Base-by-base conservation (phyloP, 106 monocot species). In the Allium fistulosum region DNA sequence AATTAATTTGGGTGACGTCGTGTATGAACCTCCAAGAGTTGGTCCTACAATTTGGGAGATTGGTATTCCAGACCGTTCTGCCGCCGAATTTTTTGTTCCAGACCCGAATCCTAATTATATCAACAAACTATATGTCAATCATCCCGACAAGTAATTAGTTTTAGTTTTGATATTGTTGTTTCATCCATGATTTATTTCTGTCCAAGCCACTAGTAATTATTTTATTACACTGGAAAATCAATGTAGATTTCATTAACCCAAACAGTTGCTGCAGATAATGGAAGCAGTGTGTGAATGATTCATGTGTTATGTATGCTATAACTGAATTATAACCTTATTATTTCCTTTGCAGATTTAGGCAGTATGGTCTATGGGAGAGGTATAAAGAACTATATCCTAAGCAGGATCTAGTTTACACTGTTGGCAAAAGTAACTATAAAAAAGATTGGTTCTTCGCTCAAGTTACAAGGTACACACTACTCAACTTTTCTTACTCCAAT, bases 361-460 rank as follows among this genome's bases (percentile, higher is more conserved):
- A 90, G 58, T 94, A 87, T 70, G 94, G 94, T 7, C 65, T 90
- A 59, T 94, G 94, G 90, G 85, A 87, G 22, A 87, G 87, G 67
- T 90, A 94, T 47, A 50, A 82, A 8, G 87, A 94, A 15, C 56
- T 90, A 18, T 94, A 94, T 77, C 87, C 90, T 0, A 62, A 82
- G 10, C 48, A 26, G 17, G 90, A 94, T 71, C 78, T 85, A 50
- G 70, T 87, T 16, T 94, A 85, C 52, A 82, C 46, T 0, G 26
- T 87, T 14, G 85, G 81, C 22, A 61, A 48, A 27, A 90, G 85
- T 62, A 82, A 94, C 63, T 82, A 83, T 48, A 80, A 8, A 45
- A 85, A 85, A 65, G 94, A 94, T 73, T 94, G 94, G 94, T 94
- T 94, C 77, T 90, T 79, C 63, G 94, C 94, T 2, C 94, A 94